Evolutionary conservation across 2,329 filamentous ascomycete species (phyloP), one percentile per base, ranked within the genome.

Genomic region (Penicillium verrucosum): DNA sequence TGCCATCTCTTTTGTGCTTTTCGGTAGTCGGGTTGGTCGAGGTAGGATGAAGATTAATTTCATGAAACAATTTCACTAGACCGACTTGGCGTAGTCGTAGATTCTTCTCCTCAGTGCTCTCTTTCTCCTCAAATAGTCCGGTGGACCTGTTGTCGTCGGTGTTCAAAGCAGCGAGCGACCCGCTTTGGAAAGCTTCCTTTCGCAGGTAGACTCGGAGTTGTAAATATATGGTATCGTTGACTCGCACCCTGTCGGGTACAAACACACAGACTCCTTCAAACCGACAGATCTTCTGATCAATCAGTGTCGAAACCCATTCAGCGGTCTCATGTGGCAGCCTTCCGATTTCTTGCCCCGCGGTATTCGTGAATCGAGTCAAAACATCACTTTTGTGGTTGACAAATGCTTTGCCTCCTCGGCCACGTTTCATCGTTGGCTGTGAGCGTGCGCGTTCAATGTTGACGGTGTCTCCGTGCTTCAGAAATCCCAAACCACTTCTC

Each of bases 141-240:
- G 85, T 85, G 2, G 85, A 83, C 38, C 90, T 82, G 66, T 96
- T 94, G 60, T 84, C 81, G 55, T 87, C 82, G 49, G 85, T 30
- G 12, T 29, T 81, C 18, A 61, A 53, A 12, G 60, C 60, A 36
- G 56, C 49, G 50, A 92, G 86, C 3, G 79, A 80, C 4, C 78
- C 80, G 42, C 79, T 81, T 48, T 87, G 82, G 66, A 99, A 97
- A 0, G 91, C 89, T 18, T 84, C 84, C 57, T 80, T 84, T 16
- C 94, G 79, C 38, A 99, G 73, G 54, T 82, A 96, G 68, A 89
- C 94, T 52, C 84, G 83, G 43, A 99, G 75, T 71, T 99, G 94
- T 7, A 99, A 74, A 66, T 93, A 96, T n/a, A 99, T 82, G 0
- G 92, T 97, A 67, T 99, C 94, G 68, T 96, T 96, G 9, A 92